phyloP scores from a whole-genome alignment of 2,329 filamentous ascomycete genomes.

The Trichoderma koningiopsis region DNA sequence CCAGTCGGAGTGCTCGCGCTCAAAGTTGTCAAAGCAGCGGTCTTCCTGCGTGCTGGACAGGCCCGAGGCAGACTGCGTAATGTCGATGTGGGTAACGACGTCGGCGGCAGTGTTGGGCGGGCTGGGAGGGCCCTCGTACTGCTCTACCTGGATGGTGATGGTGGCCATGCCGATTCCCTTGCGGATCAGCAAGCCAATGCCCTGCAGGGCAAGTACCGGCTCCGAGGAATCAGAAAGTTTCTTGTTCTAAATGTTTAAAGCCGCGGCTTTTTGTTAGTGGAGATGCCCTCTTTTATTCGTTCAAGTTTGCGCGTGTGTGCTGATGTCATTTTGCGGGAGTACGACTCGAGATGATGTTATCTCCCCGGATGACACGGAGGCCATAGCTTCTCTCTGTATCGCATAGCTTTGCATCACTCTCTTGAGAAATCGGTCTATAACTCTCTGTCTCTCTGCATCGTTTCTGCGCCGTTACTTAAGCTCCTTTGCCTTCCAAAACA shows the following conservation, averaged over 20 bases:
- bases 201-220: slow-evolving; percentile 70
- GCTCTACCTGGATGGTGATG: slow-evolving; percentile 64
- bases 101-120: slow-evolving; percentile 45
- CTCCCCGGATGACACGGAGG: background rate
- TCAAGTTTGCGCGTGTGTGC: background rate
- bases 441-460: background rate
- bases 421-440: background rate
- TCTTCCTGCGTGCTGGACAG: slow-evolving; percentile 65
- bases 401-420: background rate
- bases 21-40: slow-evolving; percentile 54
- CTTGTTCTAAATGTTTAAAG: slow-evolving; percentile 64
- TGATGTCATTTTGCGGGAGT: slow-evolving; percentile 9
- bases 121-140: slow-evolving; percentile 52
- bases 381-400: background rate
- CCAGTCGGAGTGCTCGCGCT: slow-evolving; percentile 71
- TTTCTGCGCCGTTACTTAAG: background rate
- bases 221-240: slow-evolving; percentile 69
- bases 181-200: slow-evolving; percentile 70
- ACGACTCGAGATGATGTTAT: background rate
- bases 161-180: slow-evolving; percentile 71
- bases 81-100: slow-evolving; percentile 63
- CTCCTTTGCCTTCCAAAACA: background rate
- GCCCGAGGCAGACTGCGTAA: slow-evolving; percentile 73
- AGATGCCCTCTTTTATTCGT: background rate
- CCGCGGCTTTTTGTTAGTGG: slow-evolving; percentile 3